Conservation (phyloP, 1,139 yeast genomes). For the Suhomyces guaymorum region DNA sequence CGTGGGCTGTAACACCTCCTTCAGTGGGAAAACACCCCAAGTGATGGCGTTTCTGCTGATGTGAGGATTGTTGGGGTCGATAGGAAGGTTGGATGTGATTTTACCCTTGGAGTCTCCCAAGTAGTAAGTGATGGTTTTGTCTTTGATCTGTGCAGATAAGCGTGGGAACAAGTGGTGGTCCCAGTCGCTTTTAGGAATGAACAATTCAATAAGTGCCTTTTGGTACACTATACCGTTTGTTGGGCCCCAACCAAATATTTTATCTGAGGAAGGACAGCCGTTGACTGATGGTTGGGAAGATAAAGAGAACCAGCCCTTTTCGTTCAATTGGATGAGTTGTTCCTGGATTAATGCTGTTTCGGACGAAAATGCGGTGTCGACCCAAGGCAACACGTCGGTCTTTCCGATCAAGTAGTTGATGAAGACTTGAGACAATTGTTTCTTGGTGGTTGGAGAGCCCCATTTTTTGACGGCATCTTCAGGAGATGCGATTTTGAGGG, state of each 20-base stretch:
- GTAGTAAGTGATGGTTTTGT: constrained; percentile 62
- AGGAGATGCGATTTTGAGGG: constrained; percentile 69
- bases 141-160: constrained; percentile 45
- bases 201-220: constrained; percentile 85
- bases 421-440: constrained; percentile 70
- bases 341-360: constrained; percentile 94
- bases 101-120: constrained; percentile 61
- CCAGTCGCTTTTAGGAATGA: constrained; percentile 74
- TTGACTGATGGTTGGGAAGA: constrained; percentile 96
- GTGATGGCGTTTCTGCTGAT: constrained; percentile 73
- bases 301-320: constrained; percentile 76
- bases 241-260: constrained; percentile 95
- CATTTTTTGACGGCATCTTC: constrained; percentile 70
- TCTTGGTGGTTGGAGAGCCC: constrained; percentile 73
- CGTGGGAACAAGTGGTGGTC: constrained; percentile 50
- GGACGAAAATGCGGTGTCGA: constrained; percentile 77
- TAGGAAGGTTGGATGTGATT: constrained; percentile 61
- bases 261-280: constrained; percentile 73
- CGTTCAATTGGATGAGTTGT: constrained; percentile 76
- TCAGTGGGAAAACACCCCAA: constrained; percentile 93
- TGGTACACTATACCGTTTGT: constrained; percentile 88
- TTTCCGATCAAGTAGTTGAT: constrained; percentile 73
- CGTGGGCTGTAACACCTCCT: constrained; percentile 85
- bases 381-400: constrained; percentile 86
- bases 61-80: constrained; percentile 23